These are phyloP conservation scores for Saksenaea oblongispora DNA, from an alignment of 371 early-diverging fungal species.

Conservation along the genomic window DNA sequence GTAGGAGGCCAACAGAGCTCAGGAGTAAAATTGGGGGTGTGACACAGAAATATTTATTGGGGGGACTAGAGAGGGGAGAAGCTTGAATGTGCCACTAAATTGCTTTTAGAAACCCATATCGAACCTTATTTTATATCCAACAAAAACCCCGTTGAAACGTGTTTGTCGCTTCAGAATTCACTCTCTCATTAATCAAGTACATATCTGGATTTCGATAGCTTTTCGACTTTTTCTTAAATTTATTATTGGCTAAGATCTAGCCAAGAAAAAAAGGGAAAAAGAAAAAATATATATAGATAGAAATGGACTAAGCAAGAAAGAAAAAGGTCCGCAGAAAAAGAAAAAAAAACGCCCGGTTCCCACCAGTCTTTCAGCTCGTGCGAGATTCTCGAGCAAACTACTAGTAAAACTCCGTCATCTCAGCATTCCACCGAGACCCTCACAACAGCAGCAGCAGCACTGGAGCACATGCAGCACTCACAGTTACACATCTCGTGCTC, in stretches of 20 bases:
- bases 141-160: conserved; percentile 3
- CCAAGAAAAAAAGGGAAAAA: neutral
- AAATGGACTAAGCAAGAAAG: too few species aligned
- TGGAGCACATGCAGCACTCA: conserved; percentile 4
- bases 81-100: neutral
- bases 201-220: neutral
- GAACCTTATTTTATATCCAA: neutral
- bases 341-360: neutral
- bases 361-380: neutral
- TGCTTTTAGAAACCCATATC: neutral
- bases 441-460: neutral
- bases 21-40: neutral
- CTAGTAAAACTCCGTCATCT: neutral
- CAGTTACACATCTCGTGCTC: conserved; percentile 5
- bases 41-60: neutral
- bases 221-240: neutral
- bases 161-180: neutral
- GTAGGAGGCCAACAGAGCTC: neutral
- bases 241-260: neutral
- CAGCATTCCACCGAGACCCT: neutral
- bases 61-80: neutral
- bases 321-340: neutral
- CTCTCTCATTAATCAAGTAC: neutral
- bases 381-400: neutral
- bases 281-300: neutral